Conservation (phyloP, 2,329 filamentous ascomycete species). For the Phyllosticta citribraziliensis region DNA sequence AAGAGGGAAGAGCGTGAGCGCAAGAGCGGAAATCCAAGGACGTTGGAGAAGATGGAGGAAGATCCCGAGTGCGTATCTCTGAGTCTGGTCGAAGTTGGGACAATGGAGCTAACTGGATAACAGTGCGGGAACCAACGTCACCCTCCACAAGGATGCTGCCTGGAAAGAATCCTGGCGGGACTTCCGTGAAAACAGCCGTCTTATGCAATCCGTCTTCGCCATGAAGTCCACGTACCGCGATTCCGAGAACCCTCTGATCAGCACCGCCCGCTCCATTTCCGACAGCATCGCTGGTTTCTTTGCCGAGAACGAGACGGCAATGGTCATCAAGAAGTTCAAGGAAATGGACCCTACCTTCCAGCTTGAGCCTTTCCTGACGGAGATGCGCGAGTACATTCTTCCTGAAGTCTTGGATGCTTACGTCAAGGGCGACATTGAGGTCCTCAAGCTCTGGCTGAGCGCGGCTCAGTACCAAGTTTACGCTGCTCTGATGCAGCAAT, state of each 20-base stretch:
- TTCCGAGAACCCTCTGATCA: slow-evolving; percentile 92
- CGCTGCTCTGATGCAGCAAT: slow-evolving; percentile 92
- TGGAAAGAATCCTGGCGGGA: slow-evolving; percentile 99
- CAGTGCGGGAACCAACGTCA: slow-evolving; percentile 89
- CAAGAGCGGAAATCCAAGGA: slow-evolving; percentile 26
- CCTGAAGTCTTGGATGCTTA: slow-evolving; percentile 97
- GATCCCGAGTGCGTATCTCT: slow-evolving; percentile 50
- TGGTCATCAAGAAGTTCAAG: slow-evolving; percentile 96
- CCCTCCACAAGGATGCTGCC: slow-evolving; percentile 88
- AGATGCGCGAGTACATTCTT: slow-evolving; percentile 95
- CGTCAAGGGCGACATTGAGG: slow-evolving; percentile 88
- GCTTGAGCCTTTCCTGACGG: slow-evolving; percentile 85
- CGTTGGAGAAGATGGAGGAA: slow-evolving; percentile 28
- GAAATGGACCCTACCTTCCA: slow-evolving; percentile 94
- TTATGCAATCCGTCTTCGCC: slow-evolving; percentile 80
- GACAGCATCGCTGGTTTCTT: slow-evolving; percentile 93
- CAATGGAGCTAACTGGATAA: slow-evolving; percentile 22
- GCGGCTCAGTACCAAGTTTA: slow-evolving; percentile 96
- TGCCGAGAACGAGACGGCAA: slow-evolving; percentile 94
- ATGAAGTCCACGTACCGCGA: slow-evolving; percentile 86
- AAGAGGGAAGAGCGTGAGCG: slow-evolving; percentile 63
- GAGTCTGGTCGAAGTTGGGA: neutral
- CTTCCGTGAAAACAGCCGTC: slow-evolving; percentile 80
- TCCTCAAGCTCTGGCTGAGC: slow-evolving; percentile 87
- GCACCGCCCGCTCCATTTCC: slow-evolving; percentile 85